A percentile compares a stretch with the other conserved stretches of the same genome.
Conservation (phyloP, 1,284 basidiomycete genomes). For the Athelia psychrophila region DNA sequence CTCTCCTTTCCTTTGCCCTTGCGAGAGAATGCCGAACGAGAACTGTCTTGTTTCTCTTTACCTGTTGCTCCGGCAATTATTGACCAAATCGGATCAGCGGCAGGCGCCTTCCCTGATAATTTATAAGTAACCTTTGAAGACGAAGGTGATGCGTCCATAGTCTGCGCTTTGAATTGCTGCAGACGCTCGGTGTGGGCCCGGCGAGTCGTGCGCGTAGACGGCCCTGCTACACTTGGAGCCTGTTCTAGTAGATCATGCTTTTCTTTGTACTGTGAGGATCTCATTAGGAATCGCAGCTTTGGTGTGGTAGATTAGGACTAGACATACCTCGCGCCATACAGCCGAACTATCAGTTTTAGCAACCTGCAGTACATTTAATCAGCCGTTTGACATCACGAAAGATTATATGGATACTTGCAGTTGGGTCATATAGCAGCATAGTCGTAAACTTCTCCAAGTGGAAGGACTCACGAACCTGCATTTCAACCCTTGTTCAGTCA, state of each 20-base stretch:
- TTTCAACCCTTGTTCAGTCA: conserved; percentile 1
- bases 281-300: too few relatives aligned
- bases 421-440: conserved; percentile 73
- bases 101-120: conserved; percentile 13
- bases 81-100: conserved; percentile 1
- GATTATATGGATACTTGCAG: conserved; percentile 36
- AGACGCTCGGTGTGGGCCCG: conserved; percentile 54
- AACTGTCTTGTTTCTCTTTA: not conserved
- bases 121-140: conserved; percentile 17
- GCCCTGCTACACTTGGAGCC: conserved; percentile 37
- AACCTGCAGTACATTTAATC: conserved; percentile 35
- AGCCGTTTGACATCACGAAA: conserved; percentile 2
- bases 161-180: conserved; percentile 31
- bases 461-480: conserved; percentile 78
- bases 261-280: conserved; percentile 60
- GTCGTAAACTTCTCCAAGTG: conserved; percentile 80
- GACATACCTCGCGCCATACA: conserved; percentile 70
- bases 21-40: not conserved
- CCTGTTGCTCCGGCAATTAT: not conserved
- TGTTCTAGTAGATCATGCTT: conserved; percentile 60
- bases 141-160: not conserved
- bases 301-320: not conserved
- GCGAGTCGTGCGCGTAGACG: conserved; percentile 68
- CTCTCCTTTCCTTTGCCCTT: conserved; percentile 1
- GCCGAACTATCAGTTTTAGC: conserved; percentile 73